A percentile compares a stretch with the other conserved stretches of the same genome.
phyloP scores from a whole-genome alignment of 2,329 filamentous ascomycete genomes.

The Myrmaecium sp. region DNA sequence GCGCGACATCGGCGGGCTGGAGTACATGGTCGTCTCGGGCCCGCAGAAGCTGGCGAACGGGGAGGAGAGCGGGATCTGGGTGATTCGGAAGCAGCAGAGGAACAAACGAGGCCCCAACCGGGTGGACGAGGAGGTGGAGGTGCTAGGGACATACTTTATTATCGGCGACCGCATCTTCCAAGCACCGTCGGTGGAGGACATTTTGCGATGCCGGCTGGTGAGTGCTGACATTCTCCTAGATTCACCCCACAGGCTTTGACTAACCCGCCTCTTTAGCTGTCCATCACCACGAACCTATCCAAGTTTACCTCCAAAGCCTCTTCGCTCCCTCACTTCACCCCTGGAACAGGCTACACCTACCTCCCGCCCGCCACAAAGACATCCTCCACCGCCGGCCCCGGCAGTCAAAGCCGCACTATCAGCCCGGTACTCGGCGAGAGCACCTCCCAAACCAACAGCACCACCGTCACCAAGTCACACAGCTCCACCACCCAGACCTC shows the following conservation, averaged over 20 bases:
- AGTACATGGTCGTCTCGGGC: slow-evolving; percentile 43
- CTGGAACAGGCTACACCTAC: slow-evolving; percentile 43
- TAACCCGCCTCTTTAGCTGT: slow-evolving; percentile 25
- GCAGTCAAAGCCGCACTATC: slow-evolving; percentile 19
- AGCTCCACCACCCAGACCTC: slow-evolving; percentile 4
- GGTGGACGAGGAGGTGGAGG: slow-evolving; percentile 34
- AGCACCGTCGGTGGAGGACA: slow-evolving; percentile 42
- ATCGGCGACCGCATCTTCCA: slow-evolving; percentile 44
- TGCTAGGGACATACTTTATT: slow-evolving; percentile 42
- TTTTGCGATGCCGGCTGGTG: slow-evolving; percentile 38
- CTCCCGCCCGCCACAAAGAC: slow-evolving; percentile 30
- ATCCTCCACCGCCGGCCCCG: slow-evolving; percentile 14
- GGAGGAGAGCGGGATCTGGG: slow-evolving; percentile 35
- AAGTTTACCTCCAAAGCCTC: slow-evolving; percentile 37
- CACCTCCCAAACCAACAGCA: slow-evolving; percentile 5
- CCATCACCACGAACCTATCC: slow-evolving; percentile 37
- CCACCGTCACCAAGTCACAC: slow-evolving; percentile 4
- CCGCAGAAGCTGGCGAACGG: slow-evolving; percentile 31
- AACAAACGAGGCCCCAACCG: slow-evolving; percentile 19
- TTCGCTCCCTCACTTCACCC: slow-evolving; percentile 38
- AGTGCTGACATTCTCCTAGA: slow-evolving; percentile 6
- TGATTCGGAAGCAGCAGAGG: slow-evolving; percentile 39
- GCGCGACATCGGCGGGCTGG: slow-evolving; percentile 36
- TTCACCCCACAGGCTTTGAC: slow-evolving; percentile 5
- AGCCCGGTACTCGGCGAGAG: slow-evolving; percentile 16